Evolutionary conservation across 2,329 filamentous ascomycete genomes (phyloP).

Genomic region (Paecilomyces variotii): DNA sequence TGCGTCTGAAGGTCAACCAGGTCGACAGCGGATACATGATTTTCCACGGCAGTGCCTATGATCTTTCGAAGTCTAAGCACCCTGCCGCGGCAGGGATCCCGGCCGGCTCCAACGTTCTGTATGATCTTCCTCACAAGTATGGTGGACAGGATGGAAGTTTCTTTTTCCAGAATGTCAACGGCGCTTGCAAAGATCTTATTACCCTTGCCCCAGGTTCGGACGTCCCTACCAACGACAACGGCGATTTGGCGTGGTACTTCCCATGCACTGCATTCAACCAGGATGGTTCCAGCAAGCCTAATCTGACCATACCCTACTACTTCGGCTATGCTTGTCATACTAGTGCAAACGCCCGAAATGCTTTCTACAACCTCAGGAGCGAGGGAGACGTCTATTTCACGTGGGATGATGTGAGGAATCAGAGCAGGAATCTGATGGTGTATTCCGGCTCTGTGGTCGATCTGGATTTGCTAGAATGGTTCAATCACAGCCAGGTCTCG

Average conservation of each 20-base stretch:
- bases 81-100: conserved; percentile 74
- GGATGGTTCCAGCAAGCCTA: conserved; percentile 75
- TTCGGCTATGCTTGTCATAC: conserved; percentile 87
- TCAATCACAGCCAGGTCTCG: conserved; percentile 71
- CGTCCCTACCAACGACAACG: conserved; percentile 65
- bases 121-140: conserved; percentile 71
- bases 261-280: conserved; percentile 88
- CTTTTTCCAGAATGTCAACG: conserved; percentile 97
- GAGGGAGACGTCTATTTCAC: conserved; percentile 90
- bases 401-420: conserved; percentile 89
- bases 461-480: conserved; percentile 79
- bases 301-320: conserved; percentile 67
- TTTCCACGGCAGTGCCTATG: conserved; percentile 86
- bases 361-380: conserved; percentile 65
- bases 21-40: conserved; percentile 85
- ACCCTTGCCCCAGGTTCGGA: conserved; percentile 62
- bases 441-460: conserved; percentile 94
- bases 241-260: conserved; percentile 91
- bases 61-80: conserved; percentile 69
- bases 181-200: conserved; percentile 87
- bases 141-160: conserved; percentile 93
- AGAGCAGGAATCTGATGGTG: conserved; percentile 79
- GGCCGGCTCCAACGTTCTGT: conserved; percentile 69
- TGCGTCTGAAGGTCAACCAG: conserved; percentile 72
- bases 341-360: conserved; percentile 54